Percentiles rank a stretch among this genome's conserved stretches.
Evolutionary conservation across 2,329 filamentous ascomycete species (phyloP).

Genomic region (Alternaria angustiovoidea): DNA sequence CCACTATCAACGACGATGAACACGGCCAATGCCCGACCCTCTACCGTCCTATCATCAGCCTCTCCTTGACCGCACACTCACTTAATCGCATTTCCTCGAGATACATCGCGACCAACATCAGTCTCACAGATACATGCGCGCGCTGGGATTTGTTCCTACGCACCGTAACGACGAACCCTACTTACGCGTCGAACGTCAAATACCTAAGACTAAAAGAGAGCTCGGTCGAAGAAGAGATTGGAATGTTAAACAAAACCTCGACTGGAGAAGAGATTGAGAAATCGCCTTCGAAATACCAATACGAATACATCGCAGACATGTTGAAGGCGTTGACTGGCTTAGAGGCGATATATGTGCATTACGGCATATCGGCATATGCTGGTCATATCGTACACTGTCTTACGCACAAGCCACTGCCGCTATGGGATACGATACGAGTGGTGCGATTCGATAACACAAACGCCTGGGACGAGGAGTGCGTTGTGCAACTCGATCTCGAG

Average conservation of each 20-base stretch:
- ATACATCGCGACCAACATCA: slow-evolving; percentile 15
- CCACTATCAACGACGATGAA: slow-evolving; percentile 10
- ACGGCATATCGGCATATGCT: not conserved
- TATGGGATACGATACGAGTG: slow-evolving; percentile 7
- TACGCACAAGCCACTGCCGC: not conserved
- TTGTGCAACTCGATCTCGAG: slow-evolving; percentile 6
- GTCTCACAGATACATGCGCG: not conserved
- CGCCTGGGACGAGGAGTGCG: slow-evolving; percentile 3
- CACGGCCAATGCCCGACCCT: slow-evolving; percentile 10
- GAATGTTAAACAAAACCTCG: not conserved
- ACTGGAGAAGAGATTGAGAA: not conserved
- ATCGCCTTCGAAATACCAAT: not conserved
- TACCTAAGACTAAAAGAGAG: slow-evolving; percentile 8
- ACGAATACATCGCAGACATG: not conserved
- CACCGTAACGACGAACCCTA: slow-evolving; percentile 2
- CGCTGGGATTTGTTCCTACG: slow-evolving; percentile 14
- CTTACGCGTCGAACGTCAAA: slow-evolving; percentile 11
- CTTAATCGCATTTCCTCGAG: slow-evolving; percentile 13
- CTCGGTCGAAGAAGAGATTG: not conserved
- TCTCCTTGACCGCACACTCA: slow-evolving; percentile 11
- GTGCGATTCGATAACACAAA: slow-evolving; percentile 6
- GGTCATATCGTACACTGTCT: not conserved
- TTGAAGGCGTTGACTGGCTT: slow-evolving; percentile 3
- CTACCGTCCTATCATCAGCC: slow-evolving; percentile 14
- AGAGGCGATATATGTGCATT: slow-evolving; percentile 1